Evolutionary conservation across 495 filamentous ascomycete genomes (phyloP).

Genomic region (Lindgomyces ingoldianus): DNA sequence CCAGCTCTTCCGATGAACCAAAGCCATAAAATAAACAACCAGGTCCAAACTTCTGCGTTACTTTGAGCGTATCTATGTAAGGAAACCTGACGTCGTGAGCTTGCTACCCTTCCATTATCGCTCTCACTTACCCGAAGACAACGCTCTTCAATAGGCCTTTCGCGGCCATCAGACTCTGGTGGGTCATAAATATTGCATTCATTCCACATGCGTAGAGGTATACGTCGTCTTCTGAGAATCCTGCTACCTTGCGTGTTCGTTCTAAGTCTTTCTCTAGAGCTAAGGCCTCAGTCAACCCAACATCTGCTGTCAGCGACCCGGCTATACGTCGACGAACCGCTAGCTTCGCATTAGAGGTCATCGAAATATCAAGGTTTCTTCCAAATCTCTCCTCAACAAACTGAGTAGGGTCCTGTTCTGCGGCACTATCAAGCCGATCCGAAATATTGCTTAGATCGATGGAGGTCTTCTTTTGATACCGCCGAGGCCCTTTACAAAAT

Average conservation of each 20-base stretch:
- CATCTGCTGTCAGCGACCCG: conserved; percentile 74
- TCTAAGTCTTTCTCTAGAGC: conserved; percentile 45
- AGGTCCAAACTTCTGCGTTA: conserved; percentile 90
- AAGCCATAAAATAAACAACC: conserved; percentile 89
- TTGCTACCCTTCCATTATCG: background rate
- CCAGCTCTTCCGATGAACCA: conserved; percentile 76
- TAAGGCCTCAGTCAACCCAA: conserved; percentile 67
- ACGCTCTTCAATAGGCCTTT: conserved; percentile 66
- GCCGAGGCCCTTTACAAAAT: conserved; percentile 44
- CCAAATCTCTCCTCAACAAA: conserved; percentile 97
- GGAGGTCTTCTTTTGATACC: conserved; percentile 65
- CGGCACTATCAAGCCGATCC: conserved; percentile 33
- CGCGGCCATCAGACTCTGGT: conserved; percentile 66
- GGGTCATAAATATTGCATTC: conserved; percentile 89
- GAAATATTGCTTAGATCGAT: conserved; percentile 44
- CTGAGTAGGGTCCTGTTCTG: conserved; percentile 67
- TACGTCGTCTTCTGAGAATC: conserved; percentile 84
- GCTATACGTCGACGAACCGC: conserved; percentile 87
- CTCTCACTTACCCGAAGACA: conserved; percentile 58
- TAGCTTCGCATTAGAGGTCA: conserved; percentile 77
- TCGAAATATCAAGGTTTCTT: conserved; percentile 76
- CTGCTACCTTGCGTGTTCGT: conserved; percentile 52
- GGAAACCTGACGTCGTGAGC: conserved; percentile 65
- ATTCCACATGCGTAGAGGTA: conserved; percentile 88
- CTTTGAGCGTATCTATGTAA: conserved; percentile 94